Evolutionary conservation across 176 grass and related monocot species (phyloP).

Genomic region (Juncus inflexus): DNA sequence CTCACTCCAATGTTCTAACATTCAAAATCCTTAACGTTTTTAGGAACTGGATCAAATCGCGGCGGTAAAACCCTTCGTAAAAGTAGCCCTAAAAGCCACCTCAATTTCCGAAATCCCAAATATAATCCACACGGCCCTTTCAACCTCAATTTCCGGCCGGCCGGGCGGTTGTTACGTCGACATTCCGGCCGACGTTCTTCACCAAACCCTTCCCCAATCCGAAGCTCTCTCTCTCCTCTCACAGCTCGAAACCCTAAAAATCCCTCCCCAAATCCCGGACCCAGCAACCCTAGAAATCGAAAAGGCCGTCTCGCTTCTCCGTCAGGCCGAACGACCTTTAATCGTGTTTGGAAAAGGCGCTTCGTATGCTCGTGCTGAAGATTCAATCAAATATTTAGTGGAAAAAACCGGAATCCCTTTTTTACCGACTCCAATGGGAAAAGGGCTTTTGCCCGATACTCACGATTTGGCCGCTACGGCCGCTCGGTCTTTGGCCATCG

Average conservation of each 20-base stretch:
- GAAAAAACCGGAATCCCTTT: slow-evolving; percentile 81
- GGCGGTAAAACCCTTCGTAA: slow-evolving; percentile 69
- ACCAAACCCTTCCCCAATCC: slow-evolving; percentile 66
- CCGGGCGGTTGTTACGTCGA: slow-evolving; percentile 90
- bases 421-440: slow-evolving; percentile 93
- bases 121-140: slow-evolving; percentile 59
- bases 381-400: slow-evolving; percentile 56
- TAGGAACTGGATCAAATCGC: slow-evolving; percentile 86
- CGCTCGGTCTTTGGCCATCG: slow-evolving; percentile 67
- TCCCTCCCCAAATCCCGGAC: slow-evolving; percentile 27
- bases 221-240: slow-evolving; percentile 45
- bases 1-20: too few relatives aligned
- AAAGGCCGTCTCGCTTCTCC: slow-evolving; percentile 51
- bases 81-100: slow-evolving; percentile 70
- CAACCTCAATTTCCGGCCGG: slow-evolving; percentile 40
- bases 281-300: slow-evolving; percentile 35
- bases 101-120: slow-evolving; percentile 62
- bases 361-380: slow-evolving; percentile 61
- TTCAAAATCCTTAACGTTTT: slow-evolving; percentile 4
- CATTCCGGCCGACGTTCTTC: slow-evolving; percentile 83
- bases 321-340: slow-evolving; percentile 59
- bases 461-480: slow-evolving; percentile 82
- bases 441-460: slow-evolving; percentile 67
- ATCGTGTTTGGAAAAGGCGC: slow-evolving; percentile 88
- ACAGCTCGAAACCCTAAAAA: slow-evolving; percentile 3